Percentiles rank a stretch among this genome's conserved stretches.
phyloP scores from a whole-genome alignment of 441 rosid species.

The Pelargonium citronellum region DNA sequence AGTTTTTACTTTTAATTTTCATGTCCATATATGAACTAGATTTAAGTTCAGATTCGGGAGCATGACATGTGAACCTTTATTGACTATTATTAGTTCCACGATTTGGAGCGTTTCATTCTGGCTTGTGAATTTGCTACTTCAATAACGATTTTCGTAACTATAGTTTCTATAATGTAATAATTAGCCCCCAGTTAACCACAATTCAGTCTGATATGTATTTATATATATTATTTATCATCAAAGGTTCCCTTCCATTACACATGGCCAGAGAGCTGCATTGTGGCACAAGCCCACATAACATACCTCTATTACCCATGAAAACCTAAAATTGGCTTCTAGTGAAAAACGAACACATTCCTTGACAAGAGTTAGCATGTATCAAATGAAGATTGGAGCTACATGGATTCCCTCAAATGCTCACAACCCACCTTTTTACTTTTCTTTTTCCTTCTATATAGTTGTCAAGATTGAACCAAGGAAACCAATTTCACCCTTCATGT shows the following conservation, averaged over 20 bases:
- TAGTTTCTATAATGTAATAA: background rate
- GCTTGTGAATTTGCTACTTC: no score
- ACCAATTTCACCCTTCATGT: background rate
- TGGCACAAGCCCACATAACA: background rate
- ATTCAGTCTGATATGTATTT: background rate
- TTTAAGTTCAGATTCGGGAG: no score
- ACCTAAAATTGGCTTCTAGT: background rate
- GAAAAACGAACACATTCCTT: background rate
- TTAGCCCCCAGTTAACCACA: background rate
- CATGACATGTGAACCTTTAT: no score
- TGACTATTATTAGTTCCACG: no score
- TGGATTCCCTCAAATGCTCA: background rate
- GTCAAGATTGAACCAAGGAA: background rate
- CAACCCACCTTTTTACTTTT: background rate
- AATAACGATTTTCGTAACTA: no score
- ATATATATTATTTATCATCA: background rate
- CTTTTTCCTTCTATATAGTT: background rate
- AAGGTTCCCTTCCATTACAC: background rate
- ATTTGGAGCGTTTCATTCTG: no score
- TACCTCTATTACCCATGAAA: background rate
- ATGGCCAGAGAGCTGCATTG: background rate
- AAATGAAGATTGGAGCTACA: background rate
- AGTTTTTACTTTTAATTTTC: no score
- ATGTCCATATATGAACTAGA: no score
- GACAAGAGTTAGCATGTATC: background rate